Base-by-base conservation (phyloP, 306 rosid species). In the Cucurbita ficifolia region DNA sequence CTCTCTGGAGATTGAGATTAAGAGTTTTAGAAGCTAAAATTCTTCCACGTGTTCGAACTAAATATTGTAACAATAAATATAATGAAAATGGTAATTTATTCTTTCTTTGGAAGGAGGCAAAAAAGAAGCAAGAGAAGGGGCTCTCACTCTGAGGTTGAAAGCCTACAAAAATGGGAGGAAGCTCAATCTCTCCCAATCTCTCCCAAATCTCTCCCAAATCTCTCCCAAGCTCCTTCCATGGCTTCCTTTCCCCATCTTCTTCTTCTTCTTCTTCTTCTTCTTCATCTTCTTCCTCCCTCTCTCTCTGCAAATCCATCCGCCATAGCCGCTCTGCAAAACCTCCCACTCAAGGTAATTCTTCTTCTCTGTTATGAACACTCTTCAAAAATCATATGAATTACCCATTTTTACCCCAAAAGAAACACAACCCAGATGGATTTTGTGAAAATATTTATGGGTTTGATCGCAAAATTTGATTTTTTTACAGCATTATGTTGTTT, bases 401-500 rank as follows among this genome's bases (percentile, higher is more conserved):
- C 42, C 19, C 43, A 48, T 13, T 69, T 69, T 10, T 4, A 2
- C 18, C 38, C 53, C 38, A 43, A 42, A 10, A 43, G 10, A 65
- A 65, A 19, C 51, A 19, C 19, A 65, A 65, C 53, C 53, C 72
- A 42, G 10, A 65, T 61, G 48, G 18, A 17, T 8, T 24, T 73
- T 36, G 45, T n/a, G 39, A 10, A 40, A 17, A 10, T 29, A 51
- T 12, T 33, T 1, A 54, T 39, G 43, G 59, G 24, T 48, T 70
- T 50, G 60, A 43, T 48, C 43, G 0, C 10, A 39, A 54, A 39
- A 16, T 17, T 53, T 6, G 50, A 54, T 62, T 48, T 68, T 49
- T 78, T n/a, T 59, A 80, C 88, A 93, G 96, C 96, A 79, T 76
- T 90, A 88, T 80, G 87, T 94, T 39, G 89, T 94, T 78, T 94